A percentile compares a stretch with the other conserved stretches of the same genome.
Conservation (phyloP, 176 grass and related monocot genomes). For the Cenchrus fungigraminus region DNA sequence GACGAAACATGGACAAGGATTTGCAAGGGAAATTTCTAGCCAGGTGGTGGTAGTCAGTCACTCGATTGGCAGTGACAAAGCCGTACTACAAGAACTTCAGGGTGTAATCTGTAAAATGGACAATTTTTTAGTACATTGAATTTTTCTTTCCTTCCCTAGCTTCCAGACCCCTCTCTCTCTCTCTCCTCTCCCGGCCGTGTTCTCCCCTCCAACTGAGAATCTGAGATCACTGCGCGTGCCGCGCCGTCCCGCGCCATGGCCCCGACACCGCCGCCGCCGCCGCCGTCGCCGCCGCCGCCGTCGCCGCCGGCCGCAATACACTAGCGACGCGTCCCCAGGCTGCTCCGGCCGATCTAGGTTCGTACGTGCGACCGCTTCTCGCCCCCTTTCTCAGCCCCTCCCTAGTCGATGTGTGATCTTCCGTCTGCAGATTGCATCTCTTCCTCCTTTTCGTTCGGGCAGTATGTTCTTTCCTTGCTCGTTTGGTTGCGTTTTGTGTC, state of each 20-base stretch:
- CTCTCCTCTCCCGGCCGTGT: not conserved
- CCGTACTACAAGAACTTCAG: not conserved
- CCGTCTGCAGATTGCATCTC: slow-evolving; percentile 30
- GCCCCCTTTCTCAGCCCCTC: not conserved
- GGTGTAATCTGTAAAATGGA: slow-evolving; percentile 37
- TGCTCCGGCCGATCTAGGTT: slow-evolving; percentile 30
- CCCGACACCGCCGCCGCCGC: slow-evolving; percentile 12
- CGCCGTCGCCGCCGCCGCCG: slow-evolving; percentile 5
- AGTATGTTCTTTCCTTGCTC: slow-evolving; percentile 37
- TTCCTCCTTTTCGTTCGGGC: not conserved
- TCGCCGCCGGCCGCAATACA: not conserved
- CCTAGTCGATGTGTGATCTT: slow-evolving; percentile 29
- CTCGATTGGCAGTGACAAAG: not conserved
- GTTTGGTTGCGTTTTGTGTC: not conserved
- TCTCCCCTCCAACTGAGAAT: not conserved
- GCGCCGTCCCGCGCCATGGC: slow-evolving; percentile 24
- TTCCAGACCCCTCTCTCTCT: slow-evolving; percentile 6
- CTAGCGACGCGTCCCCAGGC: slow-evolving; percentile 15
- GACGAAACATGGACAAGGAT: not conserved
- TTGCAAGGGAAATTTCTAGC: not conserved
- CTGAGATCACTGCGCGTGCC: slow-evolving; percentile 42
- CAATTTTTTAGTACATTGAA: not conserved
- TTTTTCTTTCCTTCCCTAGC: slow-evolving; percentile 34
- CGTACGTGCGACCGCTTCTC: not conserved
- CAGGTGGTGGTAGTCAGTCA: not conserved